These are phyloP conservation scores for Geotrichum bryndzae DNA, from an alignment of 1,139 yeast genomes.

Conservation along the genomic window DNA sequence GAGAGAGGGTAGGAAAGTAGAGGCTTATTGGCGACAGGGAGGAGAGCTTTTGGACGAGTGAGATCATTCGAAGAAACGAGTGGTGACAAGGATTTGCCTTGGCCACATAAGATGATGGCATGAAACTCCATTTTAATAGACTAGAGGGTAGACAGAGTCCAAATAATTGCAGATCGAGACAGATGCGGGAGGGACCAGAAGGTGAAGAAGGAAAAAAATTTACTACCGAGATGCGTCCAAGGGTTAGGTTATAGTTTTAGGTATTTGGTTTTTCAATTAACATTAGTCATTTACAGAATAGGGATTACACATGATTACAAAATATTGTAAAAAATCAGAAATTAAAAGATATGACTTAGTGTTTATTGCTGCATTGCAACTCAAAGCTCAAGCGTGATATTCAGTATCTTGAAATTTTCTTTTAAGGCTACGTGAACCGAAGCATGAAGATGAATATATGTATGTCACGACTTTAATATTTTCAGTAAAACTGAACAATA, in stretches of 20 bases:
- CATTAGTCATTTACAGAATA: too few species aligned
- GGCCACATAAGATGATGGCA: constrained; percentile 84
- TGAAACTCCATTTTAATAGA: constrained; percentile 68
- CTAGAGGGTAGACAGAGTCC: not conserved
- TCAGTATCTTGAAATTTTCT: too few species aligned
- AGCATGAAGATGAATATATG: too few species aligned
- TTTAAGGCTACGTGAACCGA: too few species aligned
- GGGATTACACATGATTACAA: too few species aligned
- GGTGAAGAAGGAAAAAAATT: not conserved
- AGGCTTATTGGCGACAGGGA: constrained; percentile 89
- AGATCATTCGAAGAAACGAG: constrained; percentile 51
- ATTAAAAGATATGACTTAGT: too few species aligned
- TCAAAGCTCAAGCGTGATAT: too few species aligned
- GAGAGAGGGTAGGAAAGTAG: constrained; percentile 81
- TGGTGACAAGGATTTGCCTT: constrained; percentile 68
- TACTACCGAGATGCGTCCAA: not conserved
- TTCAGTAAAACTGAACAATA: too few species aligned
- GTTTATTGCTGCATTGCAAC: too few species aligned
- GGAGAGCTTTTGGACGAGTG: constrained; percentile 72
- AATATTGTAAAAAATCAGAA: too few species aligned
- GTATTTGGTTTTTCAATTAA: not conserved
- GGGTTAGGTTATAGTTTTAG: not conserved
- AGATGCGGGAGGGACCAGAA: not conserved
- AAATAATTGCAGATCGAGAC: not conserved
- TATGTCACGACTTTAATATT: too few species aligned